Percentiles rank a stretch among this genome's conserved stretches.
Conservation (phyloP, 805 yeast genomes). For the Millerago galiae region DNA sequence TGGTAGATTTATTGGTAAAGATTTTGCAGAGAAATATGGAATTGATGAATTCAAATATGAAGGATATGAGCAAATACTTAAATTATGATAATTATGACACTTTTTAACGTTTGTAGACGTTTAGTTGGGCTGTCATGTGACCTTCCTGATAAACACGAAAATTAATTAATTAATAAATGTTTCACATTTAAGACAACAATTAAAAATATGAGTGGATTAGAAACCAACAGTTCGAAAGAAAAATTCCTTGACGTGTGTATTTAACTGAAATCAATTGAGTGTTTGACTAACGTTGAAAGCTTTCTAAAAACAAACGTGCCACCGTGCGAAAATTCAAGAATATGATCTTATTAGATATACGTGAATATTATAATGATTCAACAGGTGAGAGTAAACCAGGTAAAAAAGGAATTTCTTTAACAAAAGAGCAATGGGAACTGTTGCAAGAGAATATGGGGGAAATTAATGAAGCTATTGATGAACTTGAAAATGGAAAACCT, state of each 20-base stretch:
- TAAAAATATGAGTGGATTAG: neutral
- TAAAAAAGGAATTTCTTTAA: conserved; percentile 63
- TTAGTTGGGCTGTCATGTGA: neutral
- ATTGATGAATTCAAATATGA: conserved; percentile 58
- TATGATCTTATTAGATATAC: conserved; percentile 64
- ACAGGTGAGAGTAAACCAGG: conserved; percentile 70
- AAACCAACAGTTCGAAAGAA: conserved; percentile 6
- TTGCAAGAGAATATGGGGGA: conserved; percentile 40
- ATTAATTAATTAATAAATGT: no score
- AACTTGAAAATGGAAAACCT: conserved; percentile 22
- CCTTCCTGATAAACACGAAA: neutral
- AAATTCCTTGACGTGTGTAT: conserved; percentile 7
- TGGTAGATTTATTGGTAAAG: conserved; percentile 72
- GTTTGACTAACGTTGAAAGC: conserved; percentile 20
- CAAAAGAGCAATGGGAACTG: conserved; percentile 47
- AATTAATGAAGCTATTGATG: conserved; percentile 44
- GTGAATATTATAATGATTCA: conserved; percentile 67
- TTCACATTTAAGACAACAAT: neutral
- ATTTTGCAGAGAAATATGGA: conserved; percentile 66
- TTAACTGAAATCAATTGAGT: no score
- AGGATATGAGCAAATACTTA: conserved; percentile 51
- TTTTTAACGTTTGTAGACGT: neutral
- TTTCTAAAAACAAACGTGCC: conserved; percentile 60
- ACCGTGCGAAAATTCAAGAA: conserved; percentile 70
- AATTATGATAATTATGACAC: conserved; percentile 16